Evolutionary conservation across 108 stramenopile genomes (phyloP), one percentile per base, ranked within the genome.

Genomic region (Mayamaea pseudoterrestris): DNA sequence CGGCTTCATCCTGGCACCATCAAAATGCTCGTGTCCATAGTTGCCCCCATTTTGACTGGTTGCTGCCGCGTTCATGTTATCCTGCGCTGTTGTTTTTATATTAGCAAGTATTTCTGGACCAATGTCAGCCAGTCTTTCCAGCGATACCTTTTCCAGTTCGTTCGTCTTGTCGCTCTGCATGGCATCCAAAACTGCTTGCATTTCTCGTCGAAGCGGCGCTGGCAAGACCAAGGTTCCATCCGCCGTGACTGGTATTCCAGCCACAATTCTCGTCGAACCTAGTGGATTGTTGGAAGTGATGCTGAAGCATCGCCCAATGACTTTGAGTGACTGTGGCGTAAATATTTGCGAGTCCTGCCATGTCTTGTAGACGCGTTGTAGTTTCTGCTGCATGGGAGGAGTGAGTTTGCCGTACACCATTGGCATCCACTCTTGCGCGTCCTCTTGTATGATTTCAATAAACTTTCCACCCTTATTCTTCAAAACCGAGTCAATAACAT

Each of bases 81-180:
- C 60, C 47, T 76, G 67, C 20, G 87, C 82, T n/a, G 61, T 74
- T 47, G 60, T 45, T 48, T 75, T 80, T 23, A 89, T 81, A 34
- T 84, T 71, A 5, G 59, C 44, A 31, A 89, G 50, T 42, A 89
- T 50, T 47, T 70, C 65, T 5, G 80, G 76, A 55, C 84, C 73
- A 43, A 89, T 84, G n/a, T 66, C 71, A 20, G 87, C 87, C 37
- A 89, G 51, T 32, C 87, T 62, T 47, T 89, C 87, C 43, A 89
- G 49, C 17, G 81, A 83, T 36, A 89, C 82, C 50, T 89, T 89
- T 37, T 80, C 80, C 29, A 89, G 47, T 51, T 89, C 87, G 58
- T 82, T 71, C 21, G 66, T 58, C 12, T 67, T 69, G 27, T 76
- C 63, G 35, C 55, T 67, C 50, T 89, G 87, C 9, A 80, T 67